These are phyloP conservation scores for Periglandula ipomoeae DNA, from an alignment of 2,329 filamentous ascomycete genomes.

Conservation along the genomic window DNA sequence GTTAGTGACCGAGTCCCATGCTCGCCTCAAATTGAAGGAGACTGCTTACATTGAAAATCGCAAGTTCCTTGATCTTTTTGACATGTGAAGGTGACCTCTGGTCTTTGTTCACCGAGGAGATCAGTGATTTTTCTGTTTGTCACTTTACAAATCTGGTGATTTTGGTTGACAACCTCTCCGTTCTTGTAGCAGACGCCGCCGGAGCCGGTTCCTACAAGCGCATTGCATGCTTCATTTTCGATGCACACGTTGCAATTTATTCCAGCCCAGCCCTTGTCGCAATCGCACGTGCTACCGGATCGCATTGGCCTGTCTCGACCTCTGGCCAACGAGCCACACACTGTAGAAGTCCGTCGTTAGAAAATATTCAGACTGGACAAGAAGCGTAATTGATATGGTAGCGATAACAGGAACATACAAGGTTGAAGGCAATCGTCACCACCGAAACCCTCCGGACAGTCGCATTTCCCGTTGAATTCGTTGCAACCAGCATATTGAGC, in stretches of 20 bases:
- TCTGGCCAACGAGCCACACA: slow-evolving; percentile 81
- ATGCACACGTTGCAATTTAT: slow-evolving; percentile 98
- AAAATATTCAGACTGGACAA: neutral
- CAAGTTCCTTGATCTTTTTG: slow-evolving; percentile 65
- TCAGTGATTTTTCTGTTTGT: slow-evolving; percentile 91
- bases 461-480: slow-evolving; percentile 82
- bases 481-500: slow-evolving; percentile 87
- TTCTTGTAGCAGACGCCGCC: slow-evolving; percentile 88
- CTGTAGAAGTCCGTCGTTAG: slow-evolving; percentile 21
- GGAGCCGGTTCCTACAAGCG: slow-evolving; percentile 73
- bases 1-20: neutral
- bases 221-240: slow-evolving; percentile 72
- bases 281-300: slow-evolving; percentile 63
- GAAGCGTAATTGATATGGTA: neutral
- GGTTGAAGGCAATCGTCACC: slow-evolving; percentile 89
- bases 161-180: slow-evolving; percentile 83
- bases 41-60: slow-evolving; percentile 79
- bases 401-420: slow-evolving; percentile 32
- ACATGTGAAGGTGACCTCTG: slow-evolving; percentile 92
- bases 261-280: slow-evolving; percentile 87
- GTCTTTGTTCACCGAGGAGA: slow-evolving; percentile 73
- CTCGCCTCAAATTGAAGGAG: slow-evolving; percentile 7
- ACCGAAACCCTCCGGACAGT: slow-evolving; percentile 85
- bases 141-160: slow-evolving; percentile 96
- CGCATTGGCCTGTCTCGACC: slow-evolving; percentile 72